Conservation (phyloP, 768 basidiomycete genomes). For the Phlebiopsis gigantea region DNA sequence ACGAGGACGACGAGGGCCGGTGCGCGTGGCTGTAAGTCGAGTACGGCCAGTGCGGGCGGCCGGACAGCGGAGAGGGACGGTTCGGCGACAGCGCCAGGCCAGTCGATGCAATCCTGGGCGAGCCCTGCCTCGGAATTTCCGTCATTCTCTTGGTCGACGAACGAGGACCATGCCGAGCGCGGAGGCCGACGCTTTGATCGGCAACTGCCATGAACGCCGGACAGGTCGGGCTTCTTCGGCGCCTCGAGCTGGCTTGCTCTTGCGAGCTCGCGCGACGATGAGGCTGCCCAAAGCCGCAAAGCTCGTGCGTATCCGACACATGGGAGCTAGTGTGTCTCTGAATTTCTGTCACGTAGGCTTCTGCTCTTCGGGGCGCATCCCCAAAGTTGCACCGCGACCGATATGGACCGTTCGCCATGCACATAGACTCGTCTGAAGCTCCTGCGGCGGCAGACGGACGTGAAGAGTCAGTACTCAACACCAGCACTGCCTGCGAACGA, state of each 20-base stretch:
- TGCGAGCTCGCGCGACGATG: not conserved
- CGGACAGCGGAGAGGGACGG: conserved; percentile 40
- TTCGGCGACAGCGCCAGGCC: conserved; percentile 34
- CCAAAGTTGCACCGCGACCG: conserved; percentile 4
- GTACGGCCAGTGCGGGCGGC: conserved; percentile 62
- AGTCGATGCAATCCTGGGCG: conserved; percentile 5
- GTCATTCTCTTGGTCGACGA: conserved; percentile 5
- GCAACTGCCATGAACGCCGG: not conserved
- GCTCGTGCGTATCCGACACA: not conserved
- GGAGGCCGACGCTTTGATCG: not conserved
- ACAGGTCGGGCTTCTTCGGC: not conserved
- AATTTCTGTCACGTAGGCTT: not conserved
- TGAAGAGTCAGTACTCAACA: conserved; percentile 16
- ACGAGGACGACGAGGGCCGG: conserved; percentile 26
- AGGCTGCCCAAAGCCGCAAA: not conserved
- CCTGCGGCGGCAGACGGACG: conserved; percentile 15
- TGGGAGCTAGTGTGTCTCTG: not conserved
- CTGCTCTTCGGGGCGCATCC: not conserved
- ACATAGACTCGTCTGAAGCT: conserved; percentile 13
- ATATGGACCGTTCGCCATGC: conserved; percentile 22
- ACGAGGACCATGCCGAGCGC: too few species aligned
- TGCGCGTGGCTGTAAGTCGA: conserved; percentile 28
- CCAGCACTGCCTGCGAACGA: conserved; percentile 26
- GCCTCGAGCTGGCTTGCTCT: not conserved
- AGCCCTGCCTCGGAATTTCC: conserved; percentile 14